Base-by-base conservation (phyloP, 805 yeast species). In the Kluyveromyces nonfermentans region DNA sequence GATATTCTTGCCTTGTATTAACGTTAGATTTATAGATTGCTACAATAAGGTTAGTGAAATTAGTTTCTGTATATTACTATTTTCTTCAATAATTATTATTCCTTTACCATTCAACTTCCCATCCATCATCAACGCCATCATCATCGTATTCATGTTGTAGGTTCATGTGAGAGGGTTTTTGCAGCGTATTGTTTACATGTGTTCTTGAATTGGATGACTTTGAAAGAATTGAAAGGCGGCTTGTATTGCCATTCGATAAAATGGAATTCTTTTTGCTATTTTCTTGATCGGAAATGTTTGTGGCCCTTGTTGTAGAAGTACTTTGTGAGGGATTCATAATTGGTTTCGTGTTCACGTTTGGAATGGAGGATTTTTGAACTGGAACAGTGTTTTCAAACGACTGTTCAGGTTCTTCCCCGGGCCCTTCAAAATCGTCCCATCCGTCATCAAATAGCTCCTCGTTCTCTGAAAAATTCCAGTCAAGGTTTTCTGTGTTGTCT, bases 401-500 rank as follows among this genome's bases (percentile, higher is more conserved):
- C 18, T 38, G 25, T 18, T 17, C 33, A 7, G 19, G 16, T 10
- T 33, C 12, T 8, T 17, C 31, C 15, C 9, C 15, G 14, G 34
- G 34, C 18, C 45, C 50, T 19, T 45, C 45, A 30, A 45, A 22
- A 5, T 38, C 46, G 36, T 47, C 63, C 64, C 69, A 64, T 15
- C 55, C 64, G 28, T 54, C 66, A n/a, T 51, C 56, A 20, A 50
- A 62, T n/a, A 49, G 53, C 32, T 50, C 57, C n/a, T 50, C 55
- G n/a, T 38, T 51, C 14, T 32, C 25, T 20, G 41, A 19, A 5
- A 17, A 7, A 20, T 35, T 28, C 40, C 33, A 20, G 33, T 42
- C 35, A 34, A 10, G 18, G n/a, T 10, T 33, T 15, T 25, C 16
- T 25, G 22, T 17, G 33, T 10, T 45, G 37, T 9, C 43, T 35